These are phyloP conservation scores for Bertia moriformis DNA, from an alignment of 2,329 filamentous ascomycete species.

Conservation along the genomic window DNA sequence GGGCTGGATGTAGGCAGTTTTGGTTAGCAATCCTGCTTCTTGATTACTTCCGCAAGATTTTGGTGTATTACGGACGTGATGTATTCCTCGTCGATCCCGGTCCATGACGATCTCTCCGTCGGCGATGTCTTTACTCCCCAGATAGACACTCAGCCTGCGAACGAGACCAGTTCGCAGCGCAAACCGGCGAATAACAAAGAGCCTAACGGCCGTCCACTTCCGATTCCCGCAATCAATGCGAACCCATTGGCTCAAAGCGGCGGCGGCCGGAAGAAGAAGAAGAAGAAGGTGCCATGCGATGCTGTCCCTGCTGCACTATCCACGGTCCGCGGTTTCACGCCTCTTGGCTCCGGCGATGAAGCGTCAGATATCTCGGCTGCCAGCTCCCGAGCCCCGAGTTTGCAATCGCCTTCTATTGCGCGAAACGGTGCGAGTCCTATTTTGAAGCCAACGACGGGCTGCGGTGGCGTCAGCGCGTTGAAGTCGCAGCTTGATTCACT, in stretches of 20 bases:
- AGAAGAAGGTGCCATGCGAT: constrained; percentile 14
- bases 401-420: too few relatives aligned
- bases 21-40: too few relatives aligned
- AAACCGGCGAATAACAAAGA: neutral
- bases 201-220: neutral
- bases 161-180: constrained; percentile 5
- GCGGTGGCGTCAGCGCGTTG: neutral
- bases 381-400: constrained; percentile 14
- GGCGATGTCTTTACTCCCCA: constrained; percentile 21
- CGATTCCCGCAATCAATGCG: constrained; percentile 5
- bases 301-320: constrained; percentile 17
- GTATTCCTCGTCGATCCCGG: too few relatives aligned
- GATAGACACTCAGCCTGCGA: constrained; percentile 13
- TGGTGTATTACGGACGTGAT: too few relatives aligned
- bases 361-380: constrained; percentile 25
- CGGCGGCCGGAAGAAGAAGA: constrained; percentile 19
- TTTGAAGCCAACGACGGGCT: constrained; percentile 10
- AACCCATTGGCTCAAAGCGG: constrained; percentile 12
- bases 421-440: constrained; percentile 9
- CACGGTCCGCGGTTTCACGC: constrained; percentile 25
- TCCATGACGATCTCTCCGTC: constrained; percentile 18
- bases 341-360: constrained; percentile 24
- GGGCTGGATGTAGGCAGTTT: too few relatives aligned
- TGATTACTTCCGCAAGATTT: too few relatives aligned
- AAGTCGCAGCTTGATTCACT: constrained; percentile 1